Evolutionary conservation across 2,329 filamentous ascomycete genomes (phyloP).

Genomic region (Microdochium trichocladiopsis): DNA sequence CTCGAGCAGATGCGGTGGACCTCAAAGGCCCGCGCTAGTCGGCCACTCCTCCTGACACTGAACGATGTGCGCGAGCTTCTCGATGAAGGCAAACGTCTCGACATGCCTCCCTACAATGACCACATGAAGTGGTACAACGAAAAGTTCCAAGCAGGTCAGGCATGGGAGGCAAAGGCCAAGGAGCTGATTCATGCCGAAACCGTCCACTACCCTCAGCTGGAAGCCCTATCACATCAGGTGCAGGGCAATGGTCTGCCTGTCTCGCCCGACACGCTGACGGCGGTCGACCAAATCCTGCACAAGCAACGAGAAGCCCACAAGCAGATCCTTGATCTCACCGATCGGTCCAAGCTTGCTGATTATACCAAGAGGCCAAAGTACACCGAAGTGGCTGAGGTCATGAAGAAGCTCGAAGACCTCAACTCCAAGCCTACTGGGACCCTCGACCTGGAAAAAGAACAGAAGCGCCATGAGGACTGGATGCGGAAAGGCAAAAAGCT

Average conservation of each 20-base stretch:
- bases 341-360: slow-evolving; percentile 68
- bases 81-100: slow-evolving; percentile 67
- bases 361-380: slow-evolving; percentile 79
- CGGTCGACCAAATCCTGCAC: slow-evolving; percentile 85
- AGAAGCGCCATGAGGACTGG: slow-evolving; percentile 96
- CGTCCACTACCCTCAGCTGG: slow-evolving; percentile 90
- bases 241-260: slow-evolving; percentile 66
- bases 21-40: slow-evolving; percentile 61
- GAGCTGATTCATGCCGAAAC: slow-evolving; percentile 89
- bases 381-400: slow-evolving; percentile 80
- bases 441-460: slow-evolving; percentile 86
- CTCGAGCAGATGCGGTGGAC: slow-evolving; percentile 87
- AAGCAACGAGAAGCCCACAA: slow-evolving; percentile 94
- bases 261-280: slow-evolving; percentile 68
- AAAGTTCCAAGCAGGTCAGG: slow-evolving; percentile 67
- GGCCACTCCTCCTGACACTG: slow-evolving; percentile 61
- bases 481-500: slow-evolving; percentile 97
- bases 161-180: slow-evolving; percentile 89
- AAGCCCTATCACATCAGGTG: slow-evolving; percentile 82
- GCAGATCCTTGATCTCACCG: slow-evolving; percentile 74
- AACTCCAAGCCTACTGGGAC: slow-evolving; percentile 91
- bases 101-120: slow-evolving; percentile 73
- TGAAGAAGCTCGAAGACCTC: slow-evolving; percentile 78
- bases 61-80: slow-evolving; percentile 76
- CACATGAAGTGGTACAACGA: slow-evolving; percentile 71